phyloP scores from a whole-genome alignment of 1,284 basidiomycete species.

The Peniophora sp. region DNA sequence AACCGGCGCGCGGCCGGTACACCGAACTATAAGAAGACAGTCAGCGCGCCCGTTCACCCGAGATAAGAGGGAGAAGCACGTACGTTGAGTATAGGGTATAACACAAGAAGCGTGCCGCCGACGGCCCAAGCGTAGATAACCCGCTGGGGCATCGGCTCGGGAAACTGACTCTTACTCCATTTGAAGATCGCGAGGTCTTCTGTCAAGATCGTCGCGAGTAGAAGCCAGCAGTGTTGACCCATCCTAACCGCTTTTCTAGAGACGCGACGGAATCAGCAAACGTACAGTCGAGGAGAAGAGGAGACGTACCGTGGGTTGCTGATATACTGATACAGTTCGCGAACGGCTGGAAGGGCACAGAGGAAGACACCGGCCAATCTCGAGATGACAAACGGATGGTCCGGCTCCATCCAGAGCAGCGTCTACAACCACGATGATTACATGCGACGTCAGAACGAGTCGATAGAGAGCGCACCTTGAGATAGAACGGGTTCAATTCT shows the following conservation, averaged over 20 bases:
- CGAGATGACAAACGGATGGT: slow-evolving; percentile 73
- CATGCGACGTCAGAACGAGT: slow-evolving; percentile 6
- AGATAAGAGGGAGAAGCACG: slow-evolving; percentile 5
- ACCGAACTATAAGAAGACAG: slow-evolving; percentile 24
- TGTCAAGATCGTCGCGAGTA: slow-evolving; percentile 74
- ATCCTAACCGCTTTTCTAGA: slow-evolving; percentile 67
- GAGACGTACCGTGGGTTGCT: slow-evolving; percentile 61
- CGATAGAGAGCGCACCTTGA: slow-evolving; percentile 47
- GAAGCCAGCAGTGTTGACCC: slow-evolving; percentile 81
- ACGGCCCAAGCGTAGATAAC: slow-evolving; percentile 62
- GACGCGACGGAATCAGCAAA: slow-evolving; percentile 5
- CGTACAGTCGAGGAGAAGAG: no score
- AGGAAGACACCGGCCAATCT: slow-evolving; percentile 71
- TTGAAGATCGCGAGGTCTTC: slow-evolving; percentile 69
- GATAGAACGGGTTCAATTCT: slow-evolving; percentile 78
- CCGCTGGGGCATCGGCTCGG: slow-evolving; percentile 48
- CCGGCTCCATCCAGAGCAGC: slow-evolving; percentile 81
- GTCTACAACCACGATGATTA: slow-evolving; percentile 29
- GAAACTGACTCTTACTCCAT: slow-evolving; percentile 70
- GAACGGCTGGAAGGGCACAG: slow-evolving; percentile 73
- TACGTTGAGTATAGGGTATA: slow-evolving; percentile 66
- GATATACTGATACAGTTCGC: slow-evolving; percentile 74
- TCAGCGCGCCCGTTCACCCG: no score
- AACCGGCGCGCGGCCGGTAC: slow-evolving; percentile 27
- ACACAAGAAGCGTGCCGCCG: slow-evolving; percentile 45